Conservation (phyloP, 2,329 filamentous ascomycete genomes). For the Grosmannia penicillata region DNA sequence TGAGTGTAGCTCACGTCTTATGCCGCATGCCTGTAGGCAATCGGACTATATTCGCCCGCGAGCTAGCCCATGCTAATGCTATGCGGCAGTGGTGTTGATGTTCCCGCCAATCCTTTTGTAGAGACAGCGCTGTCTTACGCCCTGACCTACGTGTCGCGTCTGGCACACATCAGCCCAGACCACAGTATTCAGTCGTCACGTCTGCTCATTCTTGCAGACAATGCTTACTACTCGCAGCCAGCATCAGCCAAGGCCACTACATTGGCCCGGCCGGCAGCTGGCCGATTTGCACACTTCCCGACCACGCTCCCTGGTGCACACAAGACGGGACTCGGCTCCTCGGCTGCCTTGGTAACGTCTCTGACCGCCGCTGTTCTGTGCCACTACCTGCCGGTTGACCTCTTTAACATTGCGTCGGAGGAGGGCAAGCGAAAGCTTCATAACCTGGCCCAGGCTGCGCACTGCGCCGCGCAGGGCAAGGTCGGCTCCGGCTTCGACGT, state of each 20-base stretch:
- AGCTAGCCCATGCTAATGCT: too few species aligned
- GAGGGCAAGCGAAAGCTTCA: constrained; percentile 52
- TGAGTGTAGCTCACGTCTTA: too few species aligned
- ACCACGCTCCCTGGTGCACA: constrained; percentile 65
- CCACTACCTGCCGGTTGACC: constrained; percentile 50
- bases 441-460: constrained; percentile 84
- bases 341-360: constrained; percentile 81
- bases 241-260: constrained; percentile 21
- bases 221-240: constrained; percentile 85
- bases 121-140: constrained; percentile 82
- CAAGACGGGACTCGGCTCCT: constrained; percentile 93
- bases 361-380: constrained; percentile 62
- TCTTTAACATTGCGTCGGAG: constrained; percentile 42
- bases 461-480: constrained; percentile 94
- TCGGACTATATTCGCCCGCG: too few species aligned
- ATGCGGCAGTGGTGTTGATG: constrained; percentile 28
- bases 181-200: constrained; percentile 50
- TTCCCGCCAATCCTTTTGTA: constrained; percentile 64
- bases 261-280: constrained; percentile 10
- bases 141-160: constrained; percentile 58
- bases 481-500: constrained; percentile 94
- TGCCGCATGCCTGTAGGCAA: too few species aligned
- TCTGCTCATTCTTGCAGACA: constrained; percentile 83
- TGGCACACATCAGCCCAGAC: constrained; percentile 21
- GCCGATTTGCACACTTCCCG: constrained; percentile 62